These are phyloP conservation scores for Apiospora arundinis DNA, from an alignment of 2,329 filamentous ascomycete species.

Conservation along the genomic window DNA sequence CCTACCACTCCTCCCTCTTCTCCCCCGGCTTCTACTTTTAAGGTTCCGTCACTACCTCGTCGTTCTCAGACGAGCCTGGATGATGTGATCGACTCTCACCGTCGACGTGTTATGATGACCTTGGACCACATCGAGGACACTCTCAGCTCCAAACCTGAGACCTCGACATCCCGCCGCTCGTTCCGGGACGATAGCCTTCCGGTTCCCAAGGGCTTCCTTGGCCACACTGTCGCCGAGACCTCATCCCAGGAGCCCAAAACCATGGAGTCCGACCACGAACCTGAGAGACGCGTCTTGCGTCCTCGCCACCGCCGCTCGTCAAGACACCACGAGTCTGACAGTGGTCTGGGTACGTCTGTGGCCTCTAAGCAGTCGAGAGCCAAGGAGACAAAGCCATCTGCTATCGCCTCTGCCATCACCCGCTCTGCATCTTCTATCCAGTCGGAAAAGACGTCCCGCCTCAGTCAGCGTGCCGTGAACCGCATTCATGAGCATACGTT, in stretches of 20 bases:
- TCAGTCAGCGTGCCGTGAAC: conserved; percentile 74
- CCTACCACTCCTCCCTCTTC: conserved; percentile 50
- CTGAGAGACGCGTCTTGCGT: conserved; percentile 57
- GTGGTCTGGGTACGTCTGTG: conserved; percentile 85
- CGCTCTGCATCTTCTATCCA: conserved; percentile 59
- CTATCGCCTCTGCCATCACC: conserved; percentile 64
- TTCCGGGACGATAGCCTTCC: conserved; percentile 64
- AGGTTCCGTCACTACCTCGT: conserved; percentile 61
- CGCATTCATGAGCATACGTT: conserved; percentile 83
- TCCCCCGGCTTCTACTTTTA: conserved; percentile 45
- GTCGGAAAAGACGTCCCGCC: conserved; percentile 59
- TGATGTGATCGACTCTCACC: conserved; percentile 73
- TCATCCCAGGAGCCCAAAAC: not conserved
- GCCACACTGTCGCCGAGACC: conserved; percentile 54
- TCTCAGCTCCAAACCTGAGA: conserved; percentile 53
- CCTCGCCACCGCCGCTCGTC: conserved; percentile 61
- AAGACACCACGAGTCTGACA: conserved; percentile 80
- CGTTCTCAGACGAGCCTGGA: conserved; percentile 75
- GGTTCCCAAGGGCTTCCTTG: conserved; percentile 65
- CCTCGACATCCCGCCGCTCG: conserved; percentile 44
- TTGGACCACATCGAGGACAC: conserved; percentile 70
- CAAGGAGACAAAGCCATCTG: conserved; percentile 49
- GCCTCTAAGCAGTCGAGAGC: conserved; percentile 63
- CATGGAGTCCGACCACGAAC: conserved; percentile 30
- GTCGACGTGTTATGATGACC: conserved; percentile 71